Base-by-base conservation (phyloP, 1,284 basidiomycete species). In the Wallemia mellicola region DNA sequence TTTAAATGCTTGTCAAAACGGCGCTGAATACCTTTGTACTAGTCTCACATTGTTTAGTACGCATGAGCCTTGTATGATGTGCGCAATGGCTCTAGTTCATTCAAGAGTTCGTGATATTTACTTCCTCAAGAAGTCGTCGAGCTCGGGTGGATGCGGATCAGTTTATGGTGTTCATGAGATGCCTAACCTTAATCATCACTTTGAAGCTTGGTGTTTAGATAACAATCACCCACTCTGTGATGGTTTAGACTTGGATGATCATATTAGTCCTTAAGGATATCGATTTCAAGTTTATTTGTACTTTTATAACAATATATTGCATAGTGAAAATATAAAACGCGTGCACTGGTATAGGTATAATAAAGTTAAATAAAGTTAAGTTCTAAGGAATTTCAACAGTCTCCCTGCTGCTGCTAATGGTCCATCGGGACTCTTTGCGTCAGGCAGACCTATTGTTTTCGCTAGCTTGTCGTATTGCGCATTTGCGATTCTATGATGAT, bases 1-100 rank as follows among this genome's bases (percentile, higher is more conserved):
- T 7, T 15, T 48, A 11, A 48, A 48, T n/a, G 38, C 38, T 48
- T 48, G 38, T 22, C 61, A 69, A 54, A 85, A 83, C 65, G 82
- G 82, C 15, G 73, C 78, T 2, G 80, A 82, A 67, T 95, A 94
- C 70, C 79, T 94, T 28, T 75, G 94, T 33, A 94, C 86, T 0
- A 78, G 79, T 0, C 75, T 81, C 26, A 79, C 80, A 1, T 72
- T 94, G 24, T 94, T 94, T 72, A 77, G 79, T 58, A 86, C 86
- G 1, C 89, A 95, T 69, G 89, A 95, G 65, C 89, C 91, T 1
- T 95, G 91, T 65, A 76, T 94, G 61, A 87, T 94, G 83, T 95
- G 91, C 68, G 78, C 80, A 63, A 95, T 95, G 91, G 86, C 87
- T 1, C 71, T 95, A 22, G 71, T 91, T 7, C 91, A 95, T 70